Evolutionary conservation across 2,329 filamentous ascomycete genomes (phyloP).

Genomic region (Dactylellina cionopaga): DNA sequence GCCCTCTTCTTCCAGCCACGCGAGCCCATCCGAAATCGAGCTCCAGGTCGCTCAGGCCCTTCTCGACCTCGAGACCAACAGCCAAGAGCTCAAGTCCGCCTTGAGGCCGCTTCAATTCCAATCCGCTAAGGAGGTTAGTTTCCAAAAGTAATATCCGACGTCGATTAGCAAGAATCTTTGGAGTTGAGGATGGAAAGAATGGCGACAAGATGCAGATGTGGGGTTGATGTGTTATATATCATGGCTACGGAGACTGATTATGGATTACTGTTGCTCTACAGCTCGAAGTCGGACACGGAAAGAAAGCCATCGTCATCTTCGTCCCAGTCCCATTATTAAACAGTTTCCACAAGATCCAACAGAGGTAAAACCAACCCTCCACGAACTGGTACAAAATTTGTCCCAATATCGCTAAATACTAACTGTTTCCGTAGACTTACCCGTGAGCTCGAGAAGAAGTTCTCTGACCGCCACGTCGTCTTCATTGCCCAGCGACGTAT

Average conservation of each 20-base stretch:
- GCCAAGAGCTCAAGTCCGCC: slow-evolving; percentile 93
- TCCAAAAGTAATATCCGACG: slow-evolving; percentile 22
- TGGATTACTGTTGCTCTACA: slow-evolving; percentile 63
- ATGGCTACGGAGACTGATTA: slow-evolving; percentile 54
- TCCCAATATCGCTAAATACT: slow-evolving; percentile 4
- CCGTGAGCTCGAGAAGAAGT: slow-evolving; percentile 99
- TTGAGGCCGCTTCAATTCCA: slow-evolving; percentile 98
- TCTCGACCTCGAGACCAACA: slow-evolving; percentile 99
- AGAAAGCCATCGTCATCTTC: slow-evolving; percentile 99
- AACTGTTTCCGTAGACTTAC: slow-evolving; percentile 74
- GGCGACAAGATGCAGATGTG: not conserved
- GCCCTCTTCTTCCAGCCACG: slow-evolving; percentile 74
- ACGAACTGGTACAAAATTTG: slow-evolving; percentile 6
- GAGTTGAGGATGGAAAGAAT: not conserved
- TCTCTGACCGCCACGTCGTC: slow-evolving; percentile 99
- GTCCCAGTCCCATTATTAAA: slow-evolving; percentile 98
- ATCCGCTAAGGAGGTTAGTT: slow-evolving; percentile 97
- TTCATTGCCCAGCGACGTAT: slow-evolving; percentile 99
- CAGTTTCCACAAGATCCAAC: slow-evolving; percentile 99
- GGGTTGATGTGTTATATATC: slow-evolving; percentile 44
- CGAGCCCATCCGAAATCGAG: slow-evolving; percentile 97
- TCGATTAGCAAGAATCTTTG: slow-evolving; percentile 1
- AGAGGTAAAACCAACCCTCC: slow-evolving; percentile 78
- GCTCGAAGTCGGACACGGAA: slow-evolving; percentile 99
- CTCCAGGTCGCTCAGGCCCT: slow-evolving; percentile 95